Base-by-base conservation (phyloP, 2,329 filamentous ascomycete genomes). In the Pseudogymnoascus sp. region DNA sequence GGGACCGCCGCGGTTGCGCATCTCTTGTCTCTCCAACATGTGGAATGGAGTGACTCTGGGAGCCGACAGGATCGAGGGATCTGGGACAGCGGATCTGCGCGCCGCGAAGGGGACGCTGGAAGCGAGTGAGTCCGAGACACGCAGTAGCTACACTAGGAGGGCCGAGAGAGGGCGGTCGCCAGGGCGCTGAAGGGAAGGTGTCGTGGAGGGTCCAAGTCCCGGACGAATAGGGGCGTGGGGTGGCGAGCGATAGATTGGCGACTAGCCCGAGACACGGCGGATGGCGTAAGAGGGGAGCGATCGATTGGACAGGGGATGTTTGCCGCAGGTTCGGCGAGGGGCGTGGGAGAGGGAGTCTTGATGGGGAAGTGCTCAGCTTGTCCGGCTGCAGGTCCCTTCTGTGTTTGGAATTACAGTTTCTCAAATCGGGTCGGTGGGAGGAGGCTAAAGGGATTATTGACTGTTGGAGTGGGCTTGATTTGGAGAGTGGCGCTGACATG, bases 281-380 rank as follows among this genome's bases (percentile, higher is more conserved):
- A 53, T 16, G 44, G 44, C 23, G 44, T 16, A 53, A 16, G 7
- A 12, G 5, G 23, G 14, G 44, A 53, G 44, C 44, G 44, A 53
- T 53, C 47, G 47, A 53, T 53, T 53, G 47, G 47, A 23, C 47
- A 53, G 47, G 47, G 47, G 47, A 53, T 28, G 44, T 50, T 50
- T 50, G 44, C 44, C 21, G 44, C 44, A 50, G 5, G 16, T 44
- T 25, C 44, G 23, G 10, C 21, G 47, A 31, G 47, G 23, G 47
- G 47, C 47, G n/a, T 53, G 47, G 23, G 47, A 47, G 47, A 53
- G 47, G 47, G 47, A 25, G 25, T 53, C 47, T 53, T 53, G 23
- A 53, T 53, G 47, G 47, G 47, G 47, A 53, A 53, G 47, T 3
- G 47, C n/a, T 53, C 47, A 53, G 47, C 47, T 44, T 53, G 47